phyloP scores from a whole-genome alignment of 1,139 yeast genomes.

The Saccharomyces hybrid region DNA sequence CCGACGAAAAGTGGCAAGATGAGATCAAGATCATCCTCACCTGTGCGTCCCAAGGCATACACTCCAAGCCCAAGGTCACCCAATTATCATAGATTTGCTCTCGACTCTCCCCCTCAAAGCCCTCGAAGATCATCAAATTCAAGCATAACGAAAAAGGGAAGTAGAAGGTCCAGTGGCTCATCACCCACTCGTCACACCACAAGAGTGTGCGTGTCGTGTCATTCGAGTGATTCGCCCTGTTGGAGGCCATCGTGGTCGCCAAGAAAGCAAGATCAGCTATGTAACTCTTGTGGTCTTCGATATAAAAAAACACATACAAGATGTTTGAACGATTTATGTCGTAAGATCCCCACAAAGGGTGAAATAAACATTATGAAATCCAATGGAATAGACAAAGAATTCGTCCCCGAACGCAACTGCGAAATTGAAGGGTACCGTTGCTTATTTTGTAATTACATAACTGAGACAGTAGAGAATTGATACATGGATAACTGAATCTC shows the following conservation, averaged over 20 bases:
- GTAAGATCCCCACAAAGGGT: constrained; percentile 91
- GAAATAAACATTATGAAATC: constrained; percentile 84
- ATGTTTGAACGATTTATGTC: constrained; percentile 67
- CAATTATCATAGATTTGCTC: constrained; percentile 18
- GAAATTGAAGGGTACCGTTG: constrained; percentile 23
- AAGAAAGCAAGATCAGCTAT: constrained; percentile 76
- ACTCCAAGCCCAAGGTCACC: constrained; percentile 17
- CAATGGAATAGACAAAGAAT: constrained; percentile 19
- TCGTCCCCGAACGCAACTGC: constrained; percentile 11
- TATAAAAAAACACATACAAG: constrained; percentile 91
- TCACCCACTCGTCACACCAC: constrained; percentile 13
- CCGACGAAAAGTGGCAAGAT: constrained; percentile 4
- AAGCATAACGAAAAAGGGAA: constrained; percentile 9
- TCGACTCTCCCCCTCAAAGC: constrained; percentile 11
- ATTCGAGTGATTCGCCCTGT: constrained; percentile 88
- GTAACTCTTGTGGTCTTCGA: constrained; percentile 93
- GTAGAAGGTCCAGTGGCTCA: constrained; percentile 13
- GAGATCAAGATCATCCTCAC: constrained; percentile 20
- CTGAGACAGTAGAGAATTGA: constrained; percentile 17
- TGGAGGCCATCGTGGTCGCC: constrained; percentile 98
- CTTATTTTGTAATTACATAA: constrained; percentile 26
- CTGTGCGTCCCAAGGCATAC: constrained; percentile 13
- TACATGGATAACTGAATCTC: constrained; percentile 1
- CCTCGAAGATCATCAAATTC: constrained; percentile 4
- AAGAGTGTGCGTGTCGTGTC: constrained; percentile 82